phyloP scores from a whole-genome alignment of 176 grass and related monocot genomes.

The Rhynchospora breviuscula region DNA sequence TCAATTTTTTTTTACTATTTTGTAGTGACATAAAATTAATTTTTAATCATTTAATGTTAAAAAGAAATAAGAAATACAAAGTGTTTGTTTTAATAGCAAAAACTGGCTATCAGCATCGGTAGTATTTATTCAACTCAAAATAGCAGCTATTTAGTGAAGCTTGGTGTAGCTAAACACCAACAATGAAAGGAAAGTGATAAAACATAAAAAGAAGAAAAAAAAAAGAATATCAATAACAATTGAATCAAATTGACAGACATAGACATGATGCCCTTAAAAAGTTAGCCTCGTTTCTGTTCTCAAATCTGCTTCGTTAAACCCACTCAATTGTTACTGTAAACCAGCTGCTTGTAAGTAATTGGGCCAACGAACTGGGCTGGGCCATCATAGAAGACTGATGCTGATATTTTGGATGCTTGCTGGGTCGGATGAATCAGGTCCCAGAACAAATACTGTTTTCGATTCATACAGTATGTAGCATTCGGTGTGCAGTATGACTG shows the following conservation, averaged over 20 bases:
- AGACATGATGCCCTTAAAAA: background rate
- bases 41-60: no score
- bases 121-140: background rate
- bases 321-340: background rate
- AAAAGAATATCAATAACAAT: background rate
- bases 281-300: background rate
- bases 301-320: background rate
- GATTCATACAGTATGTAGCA: conserved; percentile 46
- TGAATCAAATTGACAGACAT: background rate
- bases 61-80: no score
- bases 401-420: conserved; percentile 34
- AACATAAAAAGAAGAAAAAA: background rate
- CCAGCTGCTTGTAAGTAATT: conserved; percentile 54
- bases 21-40: no score
- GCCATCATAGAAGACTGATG: conserved; percentile 37
- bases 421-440: conserved; percentile 53
- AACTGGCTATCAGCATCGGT: no score
- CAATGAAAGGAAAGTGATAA: background rate
- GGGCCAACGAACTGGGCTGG: conserved; percentile 33
- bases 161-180: background rate
- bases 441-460: conserved; percentile 49
- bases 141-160: background rate
- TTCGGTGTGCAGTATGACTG: conserved; percentile 38
- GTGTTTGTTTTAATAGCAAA: no score
- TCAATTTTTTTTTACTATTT: no score